Base-by-base conservation (phyloP, 2,329 filamentous ascomycete genomes). In the Aureobasidium sp. region DNA sequence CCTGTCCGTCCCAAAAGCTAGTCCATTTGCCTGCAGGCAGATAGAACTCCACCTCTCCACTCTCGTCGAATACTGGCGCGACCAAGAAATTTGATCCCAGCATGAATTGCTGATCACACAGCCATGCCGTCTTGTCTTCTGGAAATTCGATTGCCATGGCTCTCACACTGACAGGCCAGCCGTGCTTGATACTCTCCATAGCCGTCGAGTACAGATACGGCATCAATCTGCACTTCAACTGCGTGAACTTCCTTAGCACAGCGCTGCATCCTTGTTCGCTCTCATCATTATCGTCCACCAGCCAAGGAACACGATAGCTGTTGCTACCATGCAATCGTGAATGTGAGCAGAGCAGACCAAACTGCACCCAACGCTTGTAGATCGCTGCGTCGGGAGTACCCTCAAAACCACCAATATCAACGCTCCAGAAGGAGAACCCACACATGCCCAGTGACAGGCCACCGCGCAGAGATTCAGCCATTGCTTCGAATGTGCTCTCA, bases 361-460 rank as follows among this genome's bases (percentile, higher is more conserved):
- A 89, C n/a, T 86, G 86, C 6, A 90, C 86, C 87, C 87, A 90
- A 53, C 87, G 83, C 75, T 90, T 90, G 74, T 90, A 90, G 67
- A 90, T 82, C 83, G 85, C 2, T 79, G 80, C 3, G 50, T 71
- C 65, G 0, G 87, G 87, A 4, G 74, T 81, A 3, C 87, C 87
- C 69, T 90, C 87, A 67, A 90, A 89, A 0, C 86, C 86, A 53
- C 86, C 86, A 66, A 89, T 89, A 68, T 89, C 86, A 65, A 83
- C 85, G 37, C 83, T 85, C 86, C 86, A 89, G 73, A 85, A 88
- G 13, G 82, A 81, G 70, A 85, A 88, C 2, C 86, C 86, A 48
- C 81, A 84, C 1, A 89, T 74, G 15, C 84, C 83, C 47, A 88
- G 79, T 9, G 81, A 83, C 1, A 89, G 74, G 0, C 86, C 86